phyloP scores from a whole-genome alignment of 441 rosid species.

The Syzygium syzygioides region DNA sequence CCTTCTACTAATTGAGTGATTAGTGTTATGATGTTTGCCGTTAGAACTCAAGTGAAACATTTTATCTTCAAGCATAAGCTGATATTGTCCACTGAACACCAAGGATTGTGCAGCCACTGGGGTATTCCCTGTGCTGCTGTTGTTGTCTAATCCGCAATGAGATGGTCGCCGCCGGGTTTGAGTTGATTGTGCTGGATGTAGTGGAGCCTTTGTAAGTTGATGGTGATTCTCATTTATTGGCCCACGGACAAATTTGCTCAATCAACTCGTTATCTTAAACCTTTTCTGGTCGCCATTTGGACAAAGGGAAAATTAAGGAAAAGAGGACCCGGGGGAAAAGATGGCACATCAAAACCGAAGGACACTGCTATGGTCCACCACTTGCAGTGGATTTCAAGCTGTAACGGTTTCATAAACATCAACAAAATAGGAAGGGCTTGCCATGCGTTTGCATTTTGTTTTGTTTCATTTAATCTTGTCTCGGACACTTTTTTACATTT shows the following conservation, averaged over 20 bases:
- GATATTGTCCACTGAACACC: background rate
- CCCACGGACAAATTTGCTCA: background rate
- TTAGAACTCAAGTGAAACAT: background rate
- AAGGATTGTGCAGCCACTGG: background rate
- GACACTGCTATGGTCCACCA: background rate
- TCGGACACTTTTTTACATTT: background rate
- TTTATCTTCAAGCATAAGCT: background rate
- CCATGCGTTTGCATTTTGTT: background rate
- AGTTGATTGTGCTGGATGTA: background rate
- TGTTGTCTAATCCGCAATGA: background rate
- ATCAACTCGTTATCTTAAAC: no score
- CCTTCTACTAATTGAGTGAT: background rate
- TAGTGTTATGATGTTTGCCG: background rate
- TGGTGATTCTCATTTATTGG: background rate
- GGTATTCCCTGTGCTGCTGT: rapidly evolving
- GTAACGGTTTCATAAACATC: background rate
- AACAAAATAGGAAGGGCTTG: background rate
- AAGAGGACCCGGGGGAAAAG: background rate
- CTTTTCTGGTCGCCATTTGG: background rate
- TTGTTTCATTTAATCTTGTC: background rate
- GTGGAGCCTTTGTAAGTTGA: background rate
- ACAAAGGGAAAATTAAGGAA: background rate
- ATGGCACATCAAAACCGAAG: background rate
- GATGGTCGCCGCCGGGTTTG: background rate
- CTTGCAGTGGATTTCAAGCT: background rate